Conservation (phyloP, 78 protist genomes). For the Protostelium mycophagum region DNA sequence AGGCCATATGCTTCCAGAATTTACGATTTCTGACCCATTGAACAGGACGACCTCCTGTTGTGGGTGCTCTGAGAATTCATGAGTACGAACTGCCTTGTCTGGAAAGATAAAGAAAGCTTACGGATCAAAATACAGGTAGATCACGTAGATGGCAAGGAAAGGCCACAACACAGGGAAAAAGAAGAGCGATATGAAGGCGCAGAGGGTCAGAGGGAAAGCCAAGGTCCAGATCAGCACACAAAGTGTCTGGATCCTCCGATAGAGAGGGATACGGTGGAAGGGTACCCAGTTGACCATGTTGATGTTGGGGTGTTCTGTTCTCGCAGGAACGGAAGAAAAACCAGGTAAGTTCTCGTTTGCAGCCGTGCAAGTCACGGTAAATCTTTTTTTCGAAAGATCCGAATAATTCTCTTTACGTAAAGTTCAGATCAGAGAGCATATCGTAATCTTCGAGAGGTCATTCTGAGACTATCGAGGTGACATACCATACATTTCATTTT, state of each 20-base stretch:
- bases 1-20: constrained; percentile 36
- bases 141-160: constrained; percentile 21
- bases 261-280: background rate
- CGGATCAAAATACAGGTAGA: constrained; percentile 28
- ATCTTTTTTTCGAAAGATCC: no score
- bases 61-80: constrained; percentile 14
- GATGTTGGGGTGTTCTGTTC: no score
- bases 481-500: no score
- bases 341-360: no score
- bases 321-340: no score
- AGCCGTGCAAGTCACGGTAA: no score
- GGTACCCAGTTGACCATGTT: constrained; percentile 31
- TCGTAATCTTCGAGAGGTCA: no score
- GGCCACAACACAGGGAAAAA: constrained; percentile 25
- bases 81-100: background rate
- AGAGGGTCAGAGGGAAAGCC: constrained; percentile 24
- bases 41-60: constrained; percentile 25
- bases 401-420: no score
- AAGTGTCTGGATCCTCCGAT: no score
- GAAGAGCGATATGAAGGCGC: constrained; percentile 24
- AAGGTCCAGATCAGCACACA: background rate
- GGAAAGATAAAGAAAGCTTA: constrained; percentile 45
- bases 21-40: constrained; percentile 8
- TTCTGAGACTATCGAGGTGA: no score
- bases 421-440: no score